Base-by-base conservation (phyloP, 1,284 basidiomycete genomes). In the Hymenochaete sp. region DNA sequence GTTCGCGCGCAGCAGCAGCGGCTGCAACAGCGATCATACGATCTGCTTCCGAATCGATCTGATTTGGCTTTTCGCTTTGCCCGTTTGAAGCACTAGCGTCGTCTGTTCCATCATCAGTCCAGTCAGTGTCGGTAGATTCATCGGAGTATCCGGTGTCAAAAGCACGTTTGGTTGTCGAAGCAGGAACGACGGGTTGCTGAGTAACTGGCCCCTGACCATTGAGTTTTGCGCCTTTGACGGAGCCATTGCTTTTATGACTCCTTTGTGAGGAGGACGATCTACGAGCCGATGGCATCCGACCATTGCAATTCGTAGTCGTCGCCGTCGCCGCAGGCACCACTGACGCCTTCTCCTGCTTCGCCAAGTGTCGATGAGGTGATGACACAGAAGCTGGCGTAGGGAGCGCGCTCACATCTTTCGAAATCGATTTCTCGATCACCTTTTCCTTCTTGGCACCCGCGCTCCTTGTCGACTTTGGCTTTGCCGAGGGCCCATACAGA, bases 1-100 rank as follows among this genome's bases (percentile, higher is more conserved):
- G 72, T 56, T 87, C 77, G 4, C 81, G 71, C 55, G 79, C 73
- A 13, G 73, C 79, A 57, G 85, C 80, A 54, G 70, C 72, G 21
- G 73, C 75, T 54, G 57, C 2, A 11, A 44, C 47, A 14, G 25
- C 48, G 7, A 48, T 14, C 21, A 39, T 44, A 10, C 42, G 21
- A 24, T 44, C 47, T 3, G 28, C 18, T 65, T 64, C 37, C 54
- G 59, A 52, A 53, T 54, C 51, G 36, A 53, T 49, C 19, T 31
- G 39, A 36, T 21, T 45, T 13, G 24, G 28, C 27, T 40, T 42
- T 24, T 32, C 59, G n/a, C n/a, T n/a, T n/a, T n/a, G n/a, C n/a
- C n/a, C n/a, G n/a, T n/a, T n/a, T 57, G 42, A 52, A 13, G 55
- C 57, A n/a, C 57, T 57, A 38, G 58, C 60, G 14, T 55, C 50